Conservation (phyloP, 2,329 filamentous ascomycete species). For the Plectosphaerella plurivora region DNA sequence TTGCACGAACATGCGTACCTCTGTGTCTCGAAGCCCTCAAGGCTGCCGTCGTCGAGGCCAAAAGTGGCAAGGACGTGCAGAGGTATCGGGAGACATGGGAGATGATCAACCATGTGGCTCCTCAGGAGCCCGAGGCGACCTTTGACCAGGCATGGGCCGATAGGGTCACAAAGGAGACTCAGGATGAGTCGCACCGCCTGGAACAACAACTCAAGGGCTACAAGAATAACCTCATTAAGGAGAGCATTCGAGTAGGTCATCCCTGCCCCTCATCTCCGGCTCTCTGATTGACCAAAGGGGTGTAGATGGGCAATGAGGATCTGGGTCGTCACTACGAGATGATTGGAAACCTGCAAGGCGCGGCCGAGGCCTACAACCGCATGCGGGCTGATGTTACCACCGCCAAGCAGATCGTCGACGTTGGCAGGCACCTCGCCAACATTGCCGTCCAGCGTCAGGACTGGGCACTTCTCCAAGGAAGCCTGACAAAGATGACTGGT, state of each 20-base stretch:
- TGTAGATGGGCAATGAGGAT: conserved; percentile 90
- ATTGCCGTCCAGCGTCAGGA: conserved; percentile 73
- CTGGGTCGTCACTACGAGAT: conserved; percentile 78
- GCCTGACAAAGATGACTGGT: conserved; percentile 59
- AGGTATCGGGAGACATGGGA: conserved; percentile 68
- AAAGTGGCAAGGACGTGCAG: conserved; percentile 66
- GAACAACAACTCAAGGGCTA: conserved; percentile 86
- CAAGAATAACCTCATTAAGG: conserved; percentile 95
- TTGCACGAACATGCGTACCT: conserved; percentile 72
- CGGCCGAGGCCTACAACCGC: conserved; percentile 72
- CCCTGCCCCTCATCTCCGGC: neutral
- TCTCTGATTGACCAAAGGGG: conserved; percentile 6
- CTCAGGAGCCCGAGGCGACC: conserved; percentile 62
- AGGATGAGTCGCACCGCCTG: conserved; percentile 67
- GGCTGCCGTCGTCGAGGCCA: conserved; percentile 70
- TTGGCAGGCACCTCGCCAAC: conserved; percentile 73
- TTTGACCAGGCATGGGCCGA: conserved; percentile 75
- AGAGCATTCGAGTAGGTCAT: conserved; percentile 76
- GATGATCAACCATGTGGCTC: conserved; percentile 57
- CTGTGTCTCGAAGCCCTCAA: conserved; percentile 79
- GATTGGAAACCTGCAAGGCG: conserved; percentile 68
- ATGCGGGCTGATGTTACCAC: conserved; percentile 92
- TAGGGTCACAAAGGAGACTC: conserved; percentile 60
- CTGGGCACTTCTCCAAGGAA: conserved; percentile 64
- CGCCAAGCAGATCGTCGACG: conserved; percentile 76